Evolutionary conservation across 192 early-diverging fungal genomes (phyloP), one percentile per base, ranked within the genome.

Genomic region (Coemansia sp.): DNA sequence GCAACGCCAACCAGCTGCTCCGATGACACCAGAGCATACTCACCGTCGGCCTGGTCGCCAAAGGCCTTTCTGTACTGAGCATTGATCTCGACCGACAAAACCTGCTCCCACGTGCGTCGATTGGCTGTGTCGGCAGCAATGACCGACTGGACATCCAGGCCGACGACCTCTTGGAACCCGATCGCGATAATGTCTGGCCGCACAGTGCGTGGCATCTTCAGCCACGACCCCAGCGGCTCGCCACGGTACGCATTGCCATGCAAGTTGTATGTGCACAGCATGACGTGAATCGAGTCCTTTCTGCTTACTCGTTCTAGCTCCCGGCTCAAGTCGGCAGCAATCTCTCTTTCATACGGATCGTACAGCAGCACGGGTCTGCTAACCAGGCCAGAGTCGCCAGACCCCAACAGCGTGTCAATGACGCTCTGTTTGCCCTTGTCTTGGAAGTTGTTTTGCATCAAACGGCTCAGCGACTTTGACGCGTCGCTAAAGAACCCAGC

Each of bases 111-210:
- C 8, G 36, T 39, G 24, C 76, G 82, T 58, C 87, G 67, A 55
- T 90, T 87, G 53, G 78, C 71, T 0, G 81, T 80, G 58, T 90
- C 87, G 18, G 86, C 82, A 6, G 83, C 80, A 44, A 90, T 83
- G 15, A 93, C 84, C 64, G 88, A 78, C 24, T 81, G 82, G 19
- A 85, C 81, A 36, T 81, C 93, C 41, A 99, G 72, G 69, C 97
- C 89, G n/a, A 99, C 95, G 22, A 99, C 87, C 67, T 99, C 98
- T 66, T 99, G 95, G 50, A 97, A 91, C 11, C 93, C 96, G 65
- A 98, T 87, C 1, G 88, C 88, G 24, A 87, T 83, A 17, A 98
- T 63, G 60, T 99, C 89, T 0, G 95, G 94, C 3, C 71, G 65
- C 41, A 43, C 29, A 18, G 65, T 56, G 18, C 53, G 56, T n/a